Base-by-base conservation (phyloP, 768 basidiomycete species). In the Cystobasidium tubakii region DNA sequence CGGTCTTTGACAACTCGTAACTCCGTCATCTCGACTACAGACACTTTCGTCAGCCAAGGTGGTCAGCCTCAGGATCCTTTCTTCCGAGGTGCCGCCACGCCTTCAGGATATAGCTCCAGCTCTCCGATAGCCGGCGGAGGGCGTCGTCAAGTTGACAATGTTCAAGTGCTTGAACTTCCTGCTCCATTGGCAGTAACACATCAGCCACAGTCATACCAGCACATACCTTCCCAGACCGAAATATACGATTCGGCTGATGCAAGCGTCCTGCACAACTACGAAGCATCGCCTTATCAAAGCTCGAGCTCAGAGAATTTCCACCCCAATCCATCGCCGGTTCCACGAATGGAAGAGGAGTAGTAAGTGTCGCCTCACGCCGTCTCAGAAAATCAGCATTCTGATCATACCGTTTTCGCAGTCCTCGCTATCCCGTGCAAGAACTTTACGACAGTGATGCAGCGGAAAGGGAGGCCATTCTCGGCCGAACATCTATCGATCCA, bases 21-120 rank as follows among this genome's bases (percentile, higher is more conserved):
- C 78, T 94, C 92, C 13, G 80, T 89, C 79, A 86, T 87, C 21
- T 94, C 91, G 1, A 88, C 87, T 54, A 87, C 88, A 65, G 91
- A 93, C 76, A 84, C 85, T n/a, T 72, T 75, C 19, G 54, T 44
- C 53, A 67, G 64, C 34, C 73, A 55, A 36, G 62, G 46, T 44
- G 50, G 33, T 1, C 17, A 66, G 36, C 73, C 75, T 74, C 62
- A 78, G 69, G n/a, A 78, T 75, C 78, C 71, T 50, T 31, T 73
- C 73, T 23, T 53, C 55, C 13, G 39, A 34, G 17, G 62, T 23
- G 7, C 77, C 79, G 54, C 77, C 78, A 62, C 76, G 76, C 73
- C 78, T 79, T 64, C 76, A 76, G 46, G 77, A 80, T 29, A 79
- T 79, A 78, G 76, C 77, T 73, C 76, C 76, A 54, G 72, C 76